Base-by-base conservation (phyloP, 768 basidiomycete species). In the Rhizopogon vinicolor region DNA sequence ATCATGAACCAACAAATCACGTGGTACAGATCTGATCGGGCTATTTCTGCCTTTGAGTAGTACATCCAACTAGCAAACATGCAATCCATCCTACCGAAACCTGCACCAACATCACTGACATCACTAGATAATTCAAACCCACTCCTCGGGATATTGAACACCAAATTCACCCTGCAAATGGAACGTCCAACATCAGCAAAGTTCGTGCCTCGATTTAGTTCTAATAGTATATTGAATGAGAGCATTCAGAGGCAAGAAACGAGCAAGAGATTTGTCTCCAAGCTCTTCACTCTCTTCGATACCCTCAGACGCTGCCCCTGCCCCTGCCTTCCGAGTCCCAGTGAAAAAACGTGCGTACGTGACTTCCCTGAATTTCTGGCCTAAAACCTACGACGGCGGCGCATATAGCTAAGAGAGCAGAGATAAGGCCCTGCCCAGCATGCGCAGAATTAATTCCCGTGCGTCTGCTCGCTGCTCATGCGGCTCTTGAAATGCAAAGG, bases 371-470 rank as follows among this genome's bases (percentile, higher is more conserved):
- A 1, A 37, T 41, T 8, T 25, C 5, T 31, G 16, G 25, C 14
- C 22, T 22, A 18, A 22, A 29, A 14, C 33, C 4, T 45, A 56
- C 7, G 57, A 51, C 9, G 57, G 49, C 50, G 22, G 41, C 10
- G n/a, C 31, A 28, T 51, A 50, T 55, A 89, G 87, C 77, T 3
- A 88, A 83, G 66, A 82, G 85, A 43, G 89, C 86, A 16, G 89
- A 91, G 65, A 92, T 87, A 2, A 76, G 83, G 55, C 74, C 74
- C 56, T 93, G 90, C 63, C 91, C 90, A 1, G 81, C 87, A 40
- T 93, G 90, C 69, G 72, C 77, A 13, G 89, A 92, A 65, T 66
- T 66, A 40, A 86, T 93, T 41, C 89, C 90, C 13, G 64, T 90
- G 22, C 84, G 89, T 12, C 76, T 91, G n/a, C 75, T 92, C 14